Base-by-base conservation (phyloP, 208 protist species). In the Crithidia bombi region DNA sequence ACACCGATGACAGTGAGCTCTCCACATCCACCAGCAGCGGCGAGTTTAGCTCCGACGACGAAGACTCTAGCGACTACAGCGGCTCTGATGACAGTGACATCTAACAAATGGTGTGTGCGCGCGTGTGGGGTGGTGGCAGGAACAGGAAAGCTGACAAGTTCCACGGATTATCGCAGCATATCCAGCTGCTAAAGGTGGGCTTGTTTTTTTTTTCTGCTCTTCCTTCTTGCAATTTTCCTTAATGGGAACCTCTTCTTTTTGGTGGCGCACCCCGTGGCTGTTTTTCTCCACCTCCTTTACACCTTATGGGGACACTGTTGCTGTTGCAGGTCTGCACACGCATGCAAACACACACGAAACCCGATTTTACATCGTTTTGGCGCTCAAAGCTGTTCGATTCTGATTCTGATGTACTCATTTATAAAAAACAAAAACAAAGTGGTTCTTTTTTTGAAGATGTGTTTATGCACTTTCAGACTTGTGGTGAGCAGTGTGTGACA, bases 41-140 rank as follows among this genome's bases (percentile, higher is more conserved):
- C 38, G 78, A 85, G 28, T 82, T 85, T 39, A 82, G 84, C 62
- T 73, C 70, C 35, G 77, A 83, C 63, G 75, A 77, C 63, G 74
- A 76, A 55, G 82, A 83, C 49, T 66, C 69, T 1, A 75, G 76
- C 19, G 82, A 86, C 43, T 78, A 83, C 56, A 74, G 51, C 59
- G 65, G 65, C 12, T 80, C 70, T 25, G 73, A 79, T 35, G 81
- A 88, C 41, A 90, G 82, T 51, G 86, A 91, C 62, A 82, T 85
- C 55, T 88, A 90, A 26, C 41, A 54, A 52, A 54, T 38, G 66
- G 63, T 21, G 59, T 78, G 23, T 41, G 44, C 15, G n/a, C 21
- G 46, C 12, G 15, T 11, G 46, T 30, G 6, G 14, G n/a, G n/a
- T n/a, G n/a, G n/a, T n/a, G n/a, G n/a, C n/a, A n/a, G n/a, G n/a